Conservation (phyloP, 179 eudicot genomes). For the Camellia oleifera region DNA sequence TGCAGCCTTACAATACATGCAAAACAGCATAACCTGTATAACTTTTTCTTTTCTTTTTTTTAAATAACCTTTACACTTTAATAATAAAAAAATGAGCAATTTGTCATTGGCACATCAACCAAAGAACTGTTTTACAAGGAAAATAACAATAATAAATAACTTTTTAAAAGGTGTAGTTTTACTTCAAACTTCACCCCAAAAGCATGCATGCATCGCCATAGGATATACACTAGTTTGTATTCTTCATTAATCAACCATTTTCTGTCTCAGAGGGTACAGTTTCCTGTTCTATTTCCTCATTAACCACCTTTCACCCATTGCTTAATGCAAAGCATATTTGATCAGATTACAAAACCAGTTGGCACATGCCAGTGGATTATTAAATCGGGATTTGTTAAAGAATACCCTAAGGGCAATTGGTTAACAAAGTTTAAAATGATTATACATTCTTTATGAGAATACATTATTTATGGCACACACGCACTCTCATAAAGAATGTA, state of each 20-base stretch:
- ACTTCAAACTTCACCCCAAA: too few relatives aligned
- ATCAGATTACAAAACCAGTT: neutral
- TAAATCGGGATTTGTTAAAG: neutral
- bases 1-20: neutral
- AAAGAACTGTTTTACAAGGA: neutral
- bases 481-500: too few relatives aligned
- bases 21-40: neutral
- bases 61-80: neutral
- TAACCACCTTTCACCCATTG: neutral
- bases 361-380: neutral
- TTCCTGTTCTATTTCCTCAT: neutral
- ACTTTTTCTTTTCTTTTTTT: too few relatives aligned
- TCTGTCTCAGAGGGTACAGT: neutral
- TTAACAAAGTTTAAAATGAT: too few relatives aligned
- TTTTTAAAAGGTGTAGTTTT: neutral
- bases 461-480: too few relatives aligned
- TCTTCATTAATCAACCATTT: neutral
- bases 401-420: too few relatives aligned
- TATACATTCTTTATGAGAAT: too few relatives aligned
- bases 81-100: neutral
- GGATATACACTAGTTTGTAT: neutral
- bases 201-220: neutral
- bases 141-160: neutral
- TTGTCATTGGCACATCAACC: neutral
- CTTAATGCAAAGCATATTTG: neutral